A percentile compares a stretch with the other conserved stretches of the same genome.
Evolutionary conservation across 768 basidiomycete species (phyloP).

Genomic region (Mycena epipterygia): DNA sequence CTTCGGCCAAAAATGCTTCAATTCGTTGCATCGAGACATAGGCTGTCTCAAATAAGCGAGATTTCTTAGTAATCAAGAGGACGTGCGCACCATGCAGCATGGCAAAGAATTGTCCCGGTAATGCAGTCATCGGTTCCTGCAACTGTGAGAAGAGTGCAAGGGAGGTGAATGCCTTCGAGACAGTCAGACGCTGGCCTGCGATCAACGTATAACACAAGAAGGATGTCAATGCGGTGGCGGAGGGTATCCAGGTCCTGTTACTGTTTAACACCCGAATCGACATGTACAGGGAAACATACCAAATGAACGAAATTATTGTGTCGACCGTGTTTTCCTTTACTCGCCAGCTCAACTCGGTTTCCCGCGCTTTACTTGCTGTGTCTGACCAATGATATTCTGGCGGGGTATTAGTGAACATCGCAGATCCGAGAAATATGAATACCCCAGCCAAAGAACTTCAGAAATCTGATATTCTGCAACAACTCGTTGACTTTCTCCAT

Average conservation of each 20-base stretch:
- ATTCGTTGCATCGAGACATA: constrained; percentile 89
- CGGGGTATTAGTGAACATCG: constrained; percentile 15
- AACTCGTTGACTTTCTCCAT: constrained; percentile 84
- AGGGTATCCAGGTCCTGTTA: constrained; percentile 79
- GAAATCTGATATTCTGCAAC: constrained; percentile 78
- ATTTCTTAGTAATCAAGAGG: not conserved
- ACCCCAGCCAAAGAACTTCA: constrained; percentile 88
- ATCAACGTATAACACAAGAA: constrained; percentile 79
- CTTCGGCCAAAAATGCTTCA: constrained; percentile 77
- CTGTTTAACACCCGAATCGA: not conserved
- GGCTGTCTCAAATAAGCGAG: constrained; percentile 51
- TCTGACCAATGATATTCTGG: constrained; percentile 73
- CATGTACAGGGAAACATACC: constrained; percentile 52
- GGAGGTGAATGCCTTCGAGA: constrained; percentile 86
- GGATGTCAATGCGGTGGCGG: constrained; percentile 72
- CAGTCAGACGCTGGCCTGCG: constrained; percentile 74
- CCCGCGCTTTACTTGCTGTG: constrained; percentile 65
- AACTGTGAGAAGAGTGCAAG: constrained; percentile 83
- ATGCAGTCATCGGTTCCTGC: constrained; percentile 73
- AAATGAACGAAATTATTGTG: constrained; percentile 77
- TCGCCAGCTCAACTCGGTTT: constrained; percentile 76
- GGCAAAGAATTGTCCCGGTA: constrained; percentile 75
- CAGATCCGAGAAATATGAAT: constrained; percentile 15
- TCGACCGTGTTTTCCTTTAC: constrained; percentile 74
- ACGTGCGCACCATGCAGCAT: constrained; percentile 66